A percentile compares a stretch with the other conserved stretches of the same genome.
Evolutionary conservation across 129 eudicot species (phyloP).

Genomic region (Helianthus tuberosus): DNA sequence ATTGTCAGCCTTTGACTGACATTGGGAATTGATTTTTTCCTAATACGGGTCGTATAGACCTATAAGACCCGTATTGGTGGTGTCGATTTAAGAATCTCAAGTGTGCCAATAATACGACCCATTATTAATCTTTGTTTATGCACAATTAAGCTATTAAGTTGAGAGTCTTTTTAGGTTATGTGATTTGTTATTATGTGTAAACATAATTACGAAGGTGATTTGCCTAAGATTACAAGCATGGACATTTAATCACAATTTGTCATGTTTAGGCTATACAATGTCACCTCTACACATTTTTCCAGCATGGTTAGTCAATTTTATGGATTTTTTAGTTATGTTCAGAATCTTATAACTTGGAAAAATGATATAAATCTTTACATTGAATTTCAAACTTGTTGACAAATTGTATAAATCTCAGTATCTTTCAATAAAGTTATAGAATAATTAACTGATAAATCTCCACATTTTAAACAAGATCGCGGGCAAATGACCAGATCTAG

Average conservation of each 20-base stretch:
- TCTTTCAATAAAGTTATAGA: neutral
- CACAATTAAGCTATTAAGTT: no score
- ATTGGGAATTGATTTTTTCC: no score
- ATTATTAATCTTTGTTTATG: no score
- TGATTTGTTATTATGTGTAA: neutral
- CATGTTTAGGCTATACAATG: neutral
- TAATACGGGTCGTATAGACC: no score
- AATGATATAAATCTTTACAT: neutral
- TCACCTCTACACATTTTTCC: neutral
- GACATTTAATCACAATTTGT: neutral
- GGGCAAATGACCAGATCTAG: neutral
- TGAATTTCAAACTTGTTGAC: slow-evolving; percentile 10
- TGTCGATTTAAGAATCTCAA: no score
- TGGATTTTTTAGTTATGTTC: neutral
- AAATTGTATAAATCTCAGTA: neutral
- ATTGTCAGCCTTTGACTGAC: no score
- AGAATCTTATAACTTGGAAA: neutral
- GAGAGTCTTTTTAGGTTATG: no score
- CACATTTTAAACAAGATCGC: neutral
- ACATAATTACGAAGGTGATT: neutral
- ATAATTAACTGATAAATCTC: neutral
- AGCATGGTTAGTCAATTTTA: neutral
- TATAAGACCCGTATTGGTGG: no score
- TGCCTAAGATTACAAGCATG: neutral
- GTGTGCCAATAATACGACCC: no score